Conservation (phyloP, 2,329 filamentous ascomycete genomes). For the Penicillium brevicompactum region DNA sequence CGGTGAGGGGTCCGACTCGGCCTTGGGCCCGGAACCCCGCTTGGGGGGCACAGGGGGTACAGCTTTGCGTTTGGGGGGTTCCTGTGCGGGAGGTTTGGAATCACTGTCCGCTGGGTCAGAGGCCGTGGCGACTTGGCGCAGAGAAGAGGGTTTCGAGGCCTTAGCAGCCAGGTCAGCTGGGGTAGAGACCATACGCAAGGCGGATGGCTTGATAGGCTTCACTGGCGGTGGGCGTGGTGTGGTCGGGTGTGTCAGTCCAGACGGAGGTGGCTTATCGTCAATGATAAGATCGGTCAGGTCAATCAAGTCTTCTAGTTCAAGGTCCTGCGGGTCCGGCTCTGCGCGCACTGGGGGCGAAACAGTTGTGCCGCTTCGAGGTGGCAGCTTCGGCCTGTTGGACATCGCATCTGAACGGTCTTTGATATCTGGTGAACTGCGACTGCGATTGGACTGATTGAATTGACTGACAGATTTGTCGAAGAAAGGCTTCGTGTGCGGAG, state of each 20-base stretch:
- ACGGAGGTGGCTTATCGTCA: conserved; percentile 19
- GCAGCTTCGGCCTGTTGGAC: conserved; percentile 40
- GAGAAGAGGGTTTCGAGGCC: neutral
- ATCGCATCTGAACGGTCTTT: conserved; percentile 29
- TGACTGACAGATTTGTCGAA: conserved; percentile 67
- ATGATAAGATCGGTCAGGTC: conserved; percentile 40
- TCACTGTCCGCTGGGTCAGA: neutral
- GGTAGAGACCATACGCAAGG: conserved; percentile 39
- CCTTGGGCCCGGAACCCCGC: conserved; percentile 24
- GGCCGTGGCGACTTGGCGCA: conserved; percentile 1
- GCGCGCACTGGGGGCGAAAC: conserved; percentile 15
- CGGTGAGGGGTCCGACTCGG: conserved; percentile 19
- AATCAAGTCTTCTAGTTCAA: conserved; percentile 40
- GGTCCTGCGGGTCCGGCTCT: conserved; percentile 23
- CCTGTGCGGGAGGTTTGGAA: conserved; percentile 15
- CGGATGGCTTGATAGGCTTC: conserved; percentile 49
- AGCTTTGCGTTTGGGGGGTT: conserved; percentile 36
- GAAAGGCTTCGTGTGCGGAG: conserved; percentile 70
- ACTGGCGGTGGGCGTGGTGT: conserved; percentile 37
- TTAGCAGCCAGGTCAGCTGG: conserved; percentile 18
- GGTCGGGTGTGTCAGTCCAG: conserved; percentile 18
- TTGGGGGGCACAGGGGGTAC: conserved; percentile 43
- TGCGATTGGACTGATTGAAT: conserved; percentile 28
- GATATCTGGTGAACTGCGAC: conserved; percentile 28
- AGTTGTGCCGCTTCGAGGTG: conserved; percentile 33